phyloP scores from a whole-genome alignment of 2,329 filamentous ascomycete genomes.

The Colletotrichum camelliae region DNA sequence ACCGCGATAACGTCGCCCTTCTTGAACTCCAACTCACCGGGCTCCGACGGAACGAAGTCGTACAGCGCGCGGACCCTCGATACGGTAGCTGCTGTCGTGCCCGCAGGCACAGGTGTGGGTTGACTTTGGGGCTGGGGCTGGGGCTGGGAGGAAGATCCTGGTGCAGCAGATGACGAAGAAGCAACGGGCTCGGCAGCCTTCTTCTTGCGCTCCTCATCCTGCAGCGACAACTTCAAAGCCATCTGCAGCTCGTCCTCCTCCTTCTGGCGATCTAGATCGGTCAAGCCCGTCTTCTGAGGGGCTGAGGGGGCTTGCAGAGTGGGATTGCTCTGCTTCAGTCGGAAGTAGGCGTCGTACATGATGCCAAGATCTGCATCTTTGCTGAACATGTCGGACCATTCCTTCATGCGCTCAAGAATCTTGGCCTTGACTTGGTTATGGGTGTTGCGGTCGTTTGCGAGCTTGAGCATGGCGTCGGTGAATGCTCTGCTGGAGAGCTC shows the following conservation, averaged over 20 bases:
- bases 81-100: constrained; percentile 94
- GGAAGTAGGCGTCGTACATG: constrained; percentile 94
- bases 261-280: constrained; percentile 86
- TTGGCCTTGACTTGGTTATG: constrained; percentile 97
- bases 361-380: constrained; percentile 91
- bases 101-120: constrained; percentile 69
- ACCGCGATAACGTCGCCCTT: constrained; percentile 98
- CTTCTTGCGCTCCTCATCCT: constrained; percentile 77
- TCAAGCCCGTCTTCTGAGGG: constrained; percentile 90
- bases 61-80: constrained; percentile 92
- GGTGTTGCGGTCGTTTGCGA: constrained; percentile 93
- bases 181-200: constrained; percentile 43
- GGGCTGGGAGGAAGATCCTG: constrained; percentile 33
- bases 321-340: constrained; percentile 83
- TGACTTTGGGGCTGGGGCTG: constrained; percentile 43
- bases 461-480: constrained; percentile 88
- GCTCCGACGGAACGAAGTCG: constrained; percentile 93
- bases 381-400: constrained; percentile 95
- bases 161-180: constrained; percentile 36
- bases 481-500: constrained; percentile 91
- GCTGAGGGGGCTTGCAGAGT: constrained; percentile 91
- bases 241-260: constrained; percentile 98
- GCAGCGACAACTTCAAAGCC: constrained; percentile 89
- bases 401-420: constrained; percentile 94
- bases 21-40: constrained; percentile 93